Evolutionary conservation across 352 stramenopile genomes (phyloP), one percentile per base, ranked within the genome.

Genomic region (Stephanocyclus meneghinianus): DNA sequence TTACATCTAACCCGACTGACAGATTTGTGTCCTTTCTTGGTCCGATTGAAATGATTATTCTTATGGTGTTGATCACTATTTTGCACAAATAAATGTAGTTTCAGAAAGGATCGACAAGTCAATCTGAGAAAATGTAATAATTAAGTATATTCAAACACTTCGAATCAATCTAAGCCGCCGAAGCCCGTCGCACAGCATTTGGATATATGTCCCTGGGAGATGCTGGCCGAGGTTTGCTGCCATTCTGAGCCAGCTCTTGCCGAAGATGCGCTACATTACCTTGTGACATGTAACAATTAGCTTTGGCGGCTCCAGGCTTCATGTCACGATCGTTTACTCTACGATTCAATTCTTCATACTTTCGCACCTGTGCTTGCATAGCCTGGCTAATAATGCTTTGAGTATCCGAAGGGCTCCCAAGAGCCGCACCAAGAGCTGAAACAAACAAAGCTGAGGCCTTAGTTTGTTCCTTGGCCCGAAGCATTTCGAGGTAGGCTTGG

Each of bases 341-440:
- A 16, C 50, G 56, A 35, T 67, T 68, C n/a, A 45, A 56, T 26
- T 63, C 16, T 45, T 76, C 68, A 15, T 66, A 47, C 18, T 77
- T 56, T 64, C 32, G 29, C 42, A 65, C 59, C n/a, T 71, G 69
- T 18, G 32, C 45, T 47, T 70, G 69, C 29, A 77, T 59, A 30
- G 63, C 32, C 51, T 60, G 51, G 51, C n/a, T 26, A 35, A 60
- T 60, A 11, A 60, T 60, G 9, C 11, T 60, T 26, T 26, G 21
- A 60, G 51, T 60, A 35, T 60, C 26, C 11, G n/a, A 11, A 5
- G 51, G 51, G 21, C 4, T 60, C 11, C 51, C 51, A 11, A 60
- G 51, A 11, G 51, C 15, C 4, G 51, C 15, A 0, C 21, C 51
- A 6, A 60, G 51, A 16, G 51, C 51, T 35, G 51, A 60, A 37